Percentiles rank a stretch among this genome's conserved stretches.
Conservation (phyloP, 1,284 basidiomycete species). For the Mrakiaceae sp. region DNA sequence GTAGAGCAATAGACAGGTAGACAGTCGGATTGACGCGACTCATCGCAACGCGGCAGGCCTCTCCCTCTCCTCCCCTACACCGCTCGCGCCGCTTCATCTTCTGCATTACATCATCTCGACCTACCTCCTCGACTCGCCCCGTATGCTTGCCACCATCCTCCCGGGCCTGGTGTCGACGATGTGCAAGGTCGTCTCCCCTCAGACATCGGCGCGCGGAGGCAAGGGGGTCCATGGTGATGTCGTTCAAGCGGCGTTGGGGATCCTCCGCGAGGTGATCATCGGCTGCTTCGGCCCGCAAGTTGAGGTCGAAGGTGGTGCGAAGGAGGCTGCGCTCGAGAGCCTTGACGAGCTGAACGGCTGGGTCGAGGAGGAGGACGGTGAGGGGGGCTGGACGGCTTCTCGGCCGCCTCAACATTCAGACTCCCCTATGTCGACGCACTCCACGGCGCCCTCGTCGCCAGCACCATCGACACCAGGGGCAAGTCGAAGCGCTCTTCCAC, state of each 20-base stretch:
- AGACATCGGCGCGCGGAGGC: constrained; percentile 28
- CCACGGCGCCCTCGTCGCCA: constrained; percentile 12
- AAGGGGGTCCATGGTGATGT: constrained; percentile 33
- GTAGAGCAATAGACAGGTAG: too few species aligned
- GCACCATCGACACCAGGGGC: constrained; percentile 26
- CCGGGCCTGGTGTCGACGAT: constrained; percentile 69
- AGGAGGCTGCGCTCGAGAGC: constrained; percentile 32
- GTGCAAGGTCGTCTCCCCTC: constrained; percentile 48
- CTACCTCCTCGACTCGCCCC: constrained; percentile 55
- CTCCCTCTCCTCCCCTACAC: neutral
- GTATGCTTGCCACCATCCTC: constrained; percentile 47
- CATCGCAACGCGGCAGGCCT: neutral
- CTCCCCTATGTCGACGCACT: constrained; percentile 11
- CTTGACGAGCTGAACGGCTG: constrained; percentile 31
- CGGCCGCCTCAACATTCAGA: constrained; percentile 16
- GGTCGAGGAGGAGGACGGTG: constrained; percentile 53
- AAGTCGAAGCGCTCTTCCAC: neutral
- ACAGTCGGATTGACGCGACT: neutral
- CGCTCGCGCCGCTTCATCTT: constrained; percentile 47
- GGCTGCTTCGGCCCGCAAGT: constrained; percentile 47
- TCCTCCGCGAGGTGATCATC: constrained; percentile 39
- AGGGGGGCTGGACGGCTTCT: constrained; percentile 46
- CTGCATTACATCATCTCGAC: constrained; percentile 45
- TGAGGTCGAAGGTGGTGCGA: constrained; percentile 44
- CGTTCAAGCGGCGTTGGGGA: constrained; percentile 46